phyloP scores from a whole-genome alignment of 306 rosid species.

The Oxytropis ochrocephala region DNA sequence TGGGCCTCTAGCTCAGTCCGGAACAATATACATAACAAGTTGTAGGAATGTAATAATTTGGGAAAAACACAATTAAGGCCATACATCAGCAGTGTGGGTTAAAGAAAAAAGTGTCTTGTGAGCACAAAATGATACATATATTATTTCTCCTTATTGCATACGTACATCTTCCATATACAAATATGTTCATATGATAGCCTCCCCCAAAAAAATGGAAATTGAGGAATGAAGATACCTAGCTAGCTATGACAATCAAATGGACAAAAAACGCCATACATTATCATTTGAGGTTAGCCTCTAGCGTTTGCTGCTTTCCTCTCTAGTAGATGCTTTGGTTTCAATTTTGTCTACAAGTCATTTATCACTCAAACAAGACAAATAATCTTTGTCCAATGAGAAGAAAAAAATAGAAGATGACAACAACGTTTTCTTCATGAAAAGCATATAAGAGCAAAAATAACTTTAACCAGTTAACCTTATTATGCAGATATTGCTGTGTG shows the following conservation, averaged over 20 bases:
- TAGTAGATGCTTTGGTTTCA: not conserved
- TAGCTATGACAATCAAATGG: not conserved
- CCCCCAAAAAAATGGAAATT: not conserved
- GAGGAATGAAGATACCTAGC: not conserved
- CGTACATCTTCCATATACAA: not conserved
- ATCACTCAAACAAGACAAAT: constrained; percentile 14
- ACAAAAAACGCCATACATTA: not conserved
- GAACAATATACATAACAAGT: too few relatives aligned
- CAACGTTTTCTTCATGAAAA: not conserved
- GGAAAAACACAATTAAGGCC: not conserved
- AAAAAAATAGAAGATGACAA: not conserved
- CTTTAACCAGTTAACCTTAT: constrained; percentile 13
- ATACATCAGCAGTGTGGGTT: not conserved
- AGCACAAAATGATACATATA: too few relatives aligned
- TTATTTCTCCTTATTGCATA: not conserved
- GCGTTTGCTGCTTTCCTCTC: constrained; percentile 13
- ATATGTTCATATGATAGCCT: not conserved
- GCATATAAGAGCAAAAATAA: constrained; percentile 16
- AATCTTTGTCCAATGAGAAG: not conserved
- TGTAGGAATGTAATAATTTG: too few relatives aligned
- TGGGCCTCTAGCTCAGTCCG: too few relatives aligned
- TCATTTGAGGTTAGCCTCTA: not conserved
- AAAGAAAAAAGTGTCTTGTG: not conserved
- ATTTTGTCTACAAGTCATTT: not conserved
- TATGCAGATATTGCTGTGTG: constrained; percentile 26